phyloP scores from a whole-genome alignment of 805 yeast genomes.

The Metschnikowia chrysomelidarum region DNA sequence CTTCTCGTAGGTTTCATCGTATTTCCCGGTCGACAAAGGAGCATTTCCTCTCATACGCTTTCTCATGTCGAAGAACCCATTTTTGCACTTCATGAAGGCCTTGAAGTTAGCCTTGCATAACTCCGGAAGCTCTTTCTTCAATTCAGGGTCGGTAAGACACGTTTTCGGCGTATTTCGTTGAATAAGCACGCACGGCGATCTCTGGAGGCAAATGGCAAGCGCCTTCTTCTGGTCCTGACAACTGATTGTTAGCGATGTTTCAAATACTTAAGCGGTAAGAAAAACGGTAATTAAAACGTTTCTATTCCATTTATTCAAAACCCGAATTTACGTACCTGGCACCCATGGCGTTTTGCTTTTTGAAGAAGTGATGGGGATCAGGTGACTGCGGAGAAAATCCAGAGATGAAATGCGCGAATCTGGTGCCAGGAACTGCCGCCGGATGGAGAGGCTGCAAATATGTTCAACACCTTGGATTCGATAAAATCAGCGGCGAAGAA shows the following conservation, averaged over 20 bases:
- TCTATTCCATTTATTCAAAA: neutral
- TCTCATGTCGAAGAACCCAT: slow-evolving; percentile 88
- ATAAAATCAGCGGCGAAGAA: no score
- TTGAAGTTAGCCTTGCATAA: slow-evolving; percentile 80
- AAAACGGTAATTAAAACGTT: neutral
- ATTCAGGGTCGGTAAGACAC: slow-evolving; percentile 78
- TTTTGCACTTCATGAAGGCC: slow-evolving; percentile 85
- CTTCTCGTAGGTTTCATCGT: slow-evolving; percentile 82
- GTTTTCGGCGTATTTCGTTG: slow-evolving; percentile 88
- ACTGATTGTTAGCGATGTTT: slow-evolving; percentile 39
- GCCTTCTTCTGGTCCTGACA: slow-evolving; percentile 93
- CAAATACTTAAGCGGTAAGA: no score
- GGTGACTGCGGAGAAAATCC: slow-evolving; percentile 1
- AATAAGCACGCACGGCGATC: slow-evolving; percentile 93
- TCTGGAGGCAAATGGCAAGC: slow-evolving; percentile 92
- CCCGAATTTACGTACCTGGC: slow-evolving; percentile 12
- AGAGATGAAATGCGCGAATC: slow-evolving; percentile 1
- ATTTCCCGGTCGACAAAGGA: slow-evolving; percentile 87
- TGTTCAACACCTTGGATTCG: neutral
- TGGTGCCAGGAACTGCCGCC: no score
- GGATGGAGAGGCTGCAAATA: no score
- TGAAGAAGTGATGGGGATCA: neutral
- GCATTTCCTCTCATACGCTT: slow-evolving; percentile 94
- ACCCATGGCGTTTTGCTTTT: slow-evolving; percentile 7
- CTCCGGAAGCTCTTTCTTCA: slow-evolving; percentile 77